These are phyloP conservation scores for Gaeumannomyces sp. DNA, from an alignment of 2,329 filamentous ascomycete species.

Conservation along the genomic window DNA sequence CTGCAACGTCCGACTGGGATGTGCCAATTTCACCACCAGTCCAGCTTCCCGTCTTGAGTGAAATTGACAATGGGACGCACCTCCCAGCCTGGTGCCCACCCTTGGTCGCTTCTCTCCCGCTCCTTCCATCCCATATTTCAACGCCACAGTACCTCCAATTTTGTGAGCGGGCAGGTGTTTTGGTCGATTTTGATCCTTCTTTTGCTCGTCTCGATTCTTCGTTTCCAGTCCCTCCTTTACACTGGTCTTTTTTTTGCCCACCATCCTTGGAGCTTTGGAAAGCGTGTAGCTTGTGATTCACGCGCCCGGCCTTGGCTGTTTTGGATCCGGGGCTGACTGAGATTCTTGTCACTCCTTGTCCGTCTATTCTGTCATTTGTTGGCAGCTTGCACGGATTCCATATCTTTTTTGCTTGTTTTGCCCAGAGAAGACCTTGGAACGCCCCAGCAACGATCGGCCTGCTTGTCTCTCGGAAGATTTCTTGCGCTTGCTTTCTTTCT, in stretches of 20 bases:
- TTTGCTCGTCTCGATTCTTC: background rate
- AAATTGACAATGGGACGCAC: background rate
- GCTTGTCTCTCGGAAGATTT: background rate
- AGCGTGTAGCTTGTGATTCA: background rate
- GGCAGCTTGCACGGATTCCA: background rate
- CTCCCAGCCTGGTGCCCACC: background rate
- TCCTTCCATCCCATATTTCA: background rate
- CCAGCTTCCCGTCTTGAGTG: background rate
- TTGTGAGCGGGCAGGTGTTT: background rate
- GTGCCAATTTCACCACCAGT: background rate
- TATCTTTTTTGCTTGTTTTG: slow-evolving; percentile 1
- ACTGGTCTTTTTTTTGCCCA: background rate
- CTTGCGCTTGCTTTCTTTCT: background rate
- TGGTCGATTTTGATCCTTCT: background rate
- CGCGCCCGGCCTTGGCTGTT: background rate
- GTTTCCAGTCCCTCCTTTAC: background rate
- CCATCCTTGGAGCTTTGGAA: background rate
- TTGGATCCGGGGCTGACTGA: background rate
- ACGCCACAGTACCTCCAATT: background rate
- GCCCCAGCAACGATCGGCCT: background rate
- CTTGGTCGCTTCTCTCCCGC: background rate
- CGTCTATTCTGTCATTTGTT: background rate
- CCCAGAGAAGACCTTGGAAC: background rate
- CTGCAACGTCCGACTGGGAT: background rate
- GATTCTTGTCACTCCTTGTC: background rate